phyloP scores from a whole-genome alignment of 768 basidiomycete genomes.

The Leucocoprinus leucothites region DNA sequence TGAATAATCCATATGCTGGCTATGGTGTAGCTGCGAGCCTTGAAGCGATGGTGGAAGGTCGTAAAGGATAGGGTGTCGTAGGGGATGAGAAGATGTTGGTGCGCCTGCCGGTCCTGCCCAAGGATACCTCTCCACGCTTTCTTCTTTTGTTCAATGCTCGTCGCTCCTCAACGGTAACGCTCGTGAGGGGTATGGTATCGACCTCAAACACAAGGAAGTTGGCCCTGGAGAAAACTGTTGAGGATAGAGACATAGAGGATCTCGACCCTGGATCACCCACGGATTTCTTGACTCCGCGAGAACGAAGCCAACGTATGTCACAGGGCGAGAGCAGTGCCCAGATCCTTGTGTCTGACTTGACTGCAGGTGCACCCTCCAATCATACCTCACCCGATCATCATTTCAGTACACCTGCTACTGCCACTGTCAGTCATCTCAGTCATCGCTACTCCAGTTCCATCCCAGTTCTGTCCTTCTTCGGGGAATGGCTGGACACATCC shows the following conservation, averaged over 20 bases:
- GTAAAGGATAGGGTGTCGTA: slow-evolving; percentile 35
- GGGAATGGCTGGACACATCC: slow-evolving; percentile 72
- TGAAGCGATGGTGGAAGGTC: slow-evolving; percentile 50
- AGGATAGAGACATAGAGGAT: slow-evolving; percentile 82
- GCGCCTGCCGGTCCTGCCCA: slow-evolving; percentile 2
- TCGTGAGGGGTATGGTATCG: slow-evolving; percentile 31
- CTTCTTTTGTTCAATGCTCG: slow-evolving; percentile 16
- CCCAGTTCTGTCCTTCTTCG: slow-evolving; percentile 71
- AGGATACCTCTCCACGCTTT: slow-evolving; percentile 5
- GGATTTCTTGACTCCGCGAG: slow-evolving; percentile 87
- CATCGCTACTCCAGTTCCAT: slow-evolving; percentile 85
- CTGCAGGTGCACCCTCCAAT: slow-evolving; percentile 13
- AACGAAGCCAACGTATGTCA: slow-evolving; percentile 78
- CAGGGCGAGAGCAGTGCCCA: slow-evolving; percentile 57
- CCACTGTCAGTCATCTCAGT: slow-evolving; percentile 27
- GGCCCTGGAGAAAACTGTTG: slow-evolving; percentile 43
- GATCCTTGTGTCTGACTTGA: slow-evolving; percentile 17
- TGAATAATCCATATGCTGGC: slow-evolving; percentile 32
- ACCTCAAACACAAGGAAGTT: slow-evolving; percentile 39
- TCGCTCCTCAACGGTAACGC: slow-evolving; percentile 15
- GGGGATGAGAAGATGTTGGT: slow-evolving; percentile 31
- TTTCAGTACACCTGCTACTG: neutral
- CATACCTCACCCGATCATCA: neutral
- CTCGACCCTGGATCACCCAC: slow-evolving; percentile 86
- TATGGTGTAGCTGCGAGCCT: slow-evolving; percentile 64